phyloP scores from a whole-genome alignment of 257 asterid genomes.

The Penstemon barbatus region DNA sequence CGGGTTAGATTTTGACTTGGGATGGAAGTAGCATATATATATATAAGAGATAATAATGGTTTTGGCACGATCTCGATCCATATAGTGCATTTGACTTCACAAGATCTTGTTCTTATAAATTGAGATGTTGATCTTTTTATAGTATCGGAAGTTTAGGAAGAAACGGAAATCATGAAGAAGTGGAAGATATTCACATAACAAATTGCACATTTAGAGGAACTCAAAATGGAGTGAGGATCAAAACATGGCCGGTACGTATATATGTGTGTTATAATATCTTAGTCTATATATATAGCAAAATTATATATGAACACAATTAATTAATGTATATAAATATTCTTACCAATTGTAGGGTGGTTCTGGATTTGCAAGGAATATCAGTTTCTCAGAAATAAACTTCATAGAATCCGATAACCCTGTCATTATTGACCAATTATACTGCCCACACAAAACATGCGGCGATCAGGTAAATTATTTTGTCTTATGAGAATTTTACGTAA shows the following conservation, averaged over 20 bases:
- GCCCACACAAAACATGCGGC: constrained; percentile 45
- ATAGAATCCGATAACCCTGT: constrained; percentile 43
- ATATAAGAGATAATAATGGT: too few relatives aligned
- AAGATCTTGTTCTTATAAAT: too few relatives aligned
- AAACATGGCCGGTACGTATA: constrained; percentile 57
- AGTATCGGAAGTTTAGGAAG: constrained; percentile 58
- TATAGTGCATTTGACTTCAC: too few relatives aligned
- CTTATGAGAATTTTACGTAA: too few relatives aligned
- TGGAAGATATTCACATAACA: constrained; percentile 36
- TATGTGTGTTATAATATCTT: neutral
- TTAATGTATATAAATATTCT: neutral
- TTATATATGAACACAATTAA: neutral
- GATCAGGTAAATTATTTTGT: too few relatives aligned
- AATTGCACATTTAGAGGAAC: constrained; percentile 43
- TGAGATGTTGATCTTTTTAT: constrained; percentile 7
- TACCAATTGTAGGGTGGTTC: constrained; percentile 48
- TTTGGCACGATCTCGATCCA: too few relatives aligned
- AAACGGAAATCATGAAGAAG: constrained; percentile 36
- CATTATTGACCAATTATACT: constrained; percentile 54
- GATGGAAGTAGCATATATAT: too few relatives aligned
- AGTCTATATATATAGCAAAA: neutral
- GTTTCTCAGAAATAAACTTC: constrained; percentile 43
- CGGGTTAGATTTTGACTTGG: too few relatives aligned
- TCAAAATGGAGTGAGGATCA: constrained; percentile 58
- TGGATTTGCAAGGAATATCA: constrained; percentile 50